Conservation (phyloP, 768 basidiomycete species). For the Boletus eberwhitei region DNA sequence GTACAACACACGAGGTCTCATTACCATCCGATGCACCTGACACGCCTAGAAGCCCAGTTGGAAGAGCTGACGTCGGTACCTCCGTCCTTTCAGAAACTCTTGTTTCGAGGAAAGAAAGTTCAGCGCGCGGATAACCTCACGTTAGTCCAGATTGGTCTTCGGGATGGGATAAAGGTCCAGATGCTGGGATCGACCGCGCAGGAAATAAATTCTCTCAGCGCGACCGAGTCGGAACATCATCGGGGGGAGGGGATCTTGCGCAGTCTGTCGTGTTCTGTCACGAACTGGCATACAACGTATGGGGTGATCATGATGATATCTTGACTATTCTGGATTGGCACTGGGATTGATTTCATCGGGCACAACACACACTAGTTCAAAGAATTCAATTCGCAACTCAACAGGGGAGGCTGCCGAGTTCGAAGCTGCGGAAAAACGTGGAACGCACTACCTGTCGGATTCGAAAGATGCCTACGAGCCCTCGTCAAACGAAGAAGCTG, state of each 20-base stretch:
- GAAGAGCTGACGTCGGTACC: constrained; percentile 66
- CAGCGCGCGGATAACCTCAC: constrained; percentile 30
- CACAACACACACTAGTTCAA: constrained; percentile 55
- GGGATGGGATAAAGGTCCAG: constrained; percentile 64
- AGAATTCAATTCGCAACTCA: constrained; percentile 68
- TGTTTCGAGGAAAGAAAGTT: constrained; percentile 65
- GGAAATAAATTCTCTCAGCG: constrained; percentile 54
- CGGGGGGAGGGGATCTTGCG: constrained; percentile 55
- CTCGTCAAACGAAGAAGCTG: constrained; percentile 53
- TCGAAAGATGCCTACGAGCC: constrained; percentile 45
- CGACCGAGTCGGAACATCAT: constrained; percentile 55
- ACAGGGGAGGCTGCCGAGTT: constrained; percentile 69
- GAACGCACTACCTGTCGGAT: constrained; percentile 50
- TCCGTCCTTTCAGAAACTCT: constrained; percentile 61
- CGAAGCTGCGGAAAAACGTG: constrained; percentile 49
- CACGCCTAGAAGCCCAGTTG: constrained; percentile 46
- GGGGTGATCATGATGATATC: constrained; percentile 59
- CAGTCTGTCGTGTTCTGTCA: constrained; percentile 69
- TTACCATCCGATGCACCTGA: constrained; percentile 53
- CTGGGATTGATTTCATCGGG: background rate
- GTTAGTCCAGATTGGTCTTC: constrained; percentile 51
- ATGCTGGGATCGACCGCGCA: constrained; percentile 63
- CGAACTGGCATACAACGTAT: constrained; percentile 73
- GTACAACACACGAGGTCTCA: constrained; percentile 44
- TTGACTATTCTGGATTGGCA: background rate